phyloP scores from a whole-genome alignment of 192 early-diverging fungal genomes.

The Backusella psychrophila region DNA sequence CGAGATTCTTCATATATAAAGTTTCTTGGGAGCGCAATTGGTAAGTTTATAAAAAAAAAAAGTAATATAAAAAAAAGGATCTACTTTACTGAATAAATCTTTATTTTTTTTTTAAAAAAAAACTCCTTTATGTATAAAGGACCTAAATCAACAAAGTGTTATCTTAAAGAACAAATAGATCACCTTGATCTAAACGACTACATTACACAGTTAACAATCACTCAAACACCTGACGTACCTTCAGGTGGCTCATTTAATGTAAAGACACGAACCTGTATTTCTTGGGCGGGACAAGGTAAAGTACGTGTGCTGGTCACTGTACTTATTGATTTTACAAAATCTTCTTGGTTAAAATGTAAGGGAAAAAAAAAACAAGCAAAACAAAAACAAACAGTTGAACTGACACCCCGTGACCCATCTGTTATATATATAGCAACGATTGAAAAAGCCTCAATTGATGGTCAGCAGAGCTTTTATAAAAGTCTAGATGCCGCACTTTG shows the following conservation, averaged over 20 bases:
- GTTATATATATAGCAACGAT: slow-evolving; percentile 29
- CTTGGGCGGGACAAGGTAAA: slow-evolving; percentile 44
- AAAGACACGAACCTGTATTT: slow-evolving; percentile 55
- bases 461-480: slow-evolving; percentile 41
- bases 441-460: slow-evolving; percentile 39
- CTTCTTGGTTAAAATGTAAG: slow-evolving; percentile 51
- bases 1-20: slow-evolving; percentile 39
- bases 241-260: slow-evolving; percentile 52
- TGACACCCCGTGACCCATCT: not conserved
- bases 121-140: slow-evolving; percentile 32
- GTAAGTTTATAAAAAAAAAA: slow-evolving; percentile 17
- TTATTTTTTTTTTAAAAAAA: not conserved
- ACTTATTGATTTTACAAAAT: slow-evolving; percentile 52
- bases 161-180: slow-evolving; percentile 45
- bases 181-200: slow-evolving; percentile 47
- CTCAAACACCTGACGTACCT: slow-evolving; percentile 58
- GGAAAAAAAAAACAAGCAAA: slow-evolving; percentile 15
- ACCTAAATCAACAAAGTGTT: slow-evolving; percentile 55
- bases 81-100: not conserved
- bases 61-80: not conserved
- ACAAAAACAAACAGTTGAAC: not conserved
- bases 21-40: slow-evolving; percentile 39
- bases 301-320: slow-evolving; percentile 49
- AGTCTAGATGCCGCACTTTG: slow-evolving; percentile 38
- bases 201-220: slow-evolving; percentile 46